Evolutionary conservation across 768 basidiomycete genomes (phyloP).

Genomic region (Tephrocybe rancida): DNA sequence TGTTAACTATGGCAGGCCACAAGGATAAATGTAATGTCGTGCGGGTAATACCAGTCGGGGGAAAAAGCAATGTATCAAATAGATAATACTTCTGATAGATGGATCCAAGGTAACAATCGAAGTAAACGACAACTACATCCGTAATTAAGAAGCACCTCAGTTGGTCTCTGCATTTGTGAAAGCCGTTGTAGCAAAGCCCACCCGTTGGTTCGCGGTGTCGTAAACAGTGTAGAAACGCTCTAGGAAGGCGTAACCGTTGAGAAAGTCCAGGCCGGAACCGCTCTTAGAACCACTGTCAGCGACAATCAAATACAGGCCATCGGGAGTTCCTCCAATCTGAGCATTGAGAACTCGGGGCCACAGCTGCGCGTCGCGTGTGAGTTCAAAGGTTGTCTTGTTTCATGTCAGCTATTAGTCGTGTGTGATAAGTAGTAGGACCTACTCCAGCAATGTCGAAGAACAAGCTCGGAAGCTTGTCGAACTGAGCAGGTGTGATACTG

Average conservation of each 20-base stretch:
- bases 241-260: background rate
- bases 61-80: too few species aligned
- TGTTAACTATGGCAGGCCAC: background rate
- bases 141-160: too few species aligned
- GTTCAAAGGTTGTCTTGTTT: background rate
- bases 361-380: background rate
- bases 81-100: too few species aligned
- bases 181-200: background rate
- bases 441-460: background rate
- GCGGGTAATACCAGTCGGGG: too few species aligned
- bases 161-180: too few species aligned
- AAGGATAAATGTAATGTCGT: too few species aligned
- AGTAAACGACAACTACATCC: too few species aligned
- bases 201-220: background rate
- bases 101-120: too few species aligned
- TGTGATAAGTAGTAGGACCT: background rate
- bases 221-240: slow-evolving; percentile 1
- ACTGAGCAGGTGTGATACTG: background rate
- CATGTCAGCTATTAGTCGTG: too few species aligned
- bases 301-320: background rate
- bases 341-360: background rate
- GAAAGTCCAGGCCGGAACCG: background rate
- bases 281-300: background rate
- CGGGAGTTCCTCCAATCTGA: background rate
- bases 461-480: background rate